Evolutionary conservation across 495 filamentous ascomycete genomes (phyloP), one percentile per base, ranked within the genome.

Genomic region (Tetracladium setigerum): DNA sequence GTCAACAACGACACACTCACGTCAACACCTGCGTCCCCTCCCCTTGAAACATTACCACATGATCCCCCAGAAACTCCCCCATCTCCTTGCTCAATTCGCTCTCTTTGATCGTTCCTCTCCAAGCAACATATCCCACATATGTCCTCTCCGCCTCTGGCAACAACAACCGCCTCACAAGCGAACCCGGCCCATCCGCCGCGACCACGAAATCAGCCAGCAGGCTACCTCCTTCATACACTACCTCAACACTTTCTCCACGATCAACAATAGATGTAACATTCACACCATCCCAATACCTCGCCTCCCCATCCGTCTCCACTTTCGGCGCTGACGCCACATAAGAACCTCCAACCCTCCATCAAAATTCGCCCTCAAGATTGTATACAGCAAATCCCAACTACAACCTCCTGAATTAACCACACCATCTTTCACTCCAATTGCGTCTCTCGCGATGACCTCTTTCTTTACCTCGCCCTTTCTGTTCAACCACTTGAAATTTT

Each of bases 101-200:
- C 47, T 77, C 74, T 3, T 54, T 59, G 6, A 79, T 59, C 0
- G 74, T 79, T 12, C 77, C 77, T 24, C 77, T 64, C 37, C 71
- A 67, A 1, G 76, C 74, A 45, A 69, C 69, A 60, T 80, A 79
- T 8, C 76, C 78, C 0, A 70, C 71, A 54, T 79, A 79, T n/a
- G 55, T 72, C 10, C 76, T 58, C 47, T 72, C 44, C 4, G 73
- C 62, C 6, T 60, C 50, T 0, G 73, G 72, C 30, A 66, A 50
- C 8, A 79, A 59, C 8, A 76, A 56, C 16, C 56, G 59, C 14
- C 77, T 67, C 14, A 80, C 55, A 3, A 67, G 70, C 18, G 77
- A 80, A 57, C 64, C 70, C 0, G 75, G 67, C 2, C 78, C 78
- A 60, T 82, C 77, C 33, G 76, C 75, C 5, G 62, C 78, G 49